Evolutionary conservation across 2,329 filamentous ascomycete genomes (phyloP).

Genomic region (Graphium sp.): DNA sequence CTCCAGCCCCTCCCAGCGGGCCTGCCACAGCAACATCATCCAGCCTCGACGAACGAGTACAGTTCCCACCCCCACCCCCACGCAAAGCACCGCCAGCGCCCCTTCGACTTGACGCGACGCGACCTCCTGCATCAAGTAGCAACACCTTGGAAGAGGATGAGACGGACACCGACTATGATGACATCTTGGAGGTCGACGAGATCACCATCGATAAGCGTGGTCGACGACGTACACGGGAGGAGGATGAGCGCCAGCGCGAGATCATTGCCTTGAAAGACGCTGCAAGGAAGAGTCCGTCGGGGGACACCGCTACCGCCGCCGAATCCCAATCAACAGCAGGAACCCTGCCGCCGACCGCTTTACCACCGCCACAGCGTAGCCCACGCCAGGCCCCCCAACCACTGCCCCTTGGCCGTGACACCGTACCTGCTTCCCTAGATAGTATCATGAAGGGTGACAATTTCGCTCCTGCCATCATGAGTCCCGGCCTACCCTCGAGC

Average conservation of each 20-base stretch:
- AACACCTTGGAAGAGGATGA: constrained; percentile 35
- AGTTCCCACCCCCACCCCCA: constrained; percentile 43
- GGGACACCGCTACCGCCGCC: constrained; percentile 30
- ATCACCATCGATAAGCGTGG: constrained; percentile 47
- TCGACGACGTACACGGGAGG: constrained; percentile 68
- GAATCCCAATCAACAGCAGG: too few species aligned
- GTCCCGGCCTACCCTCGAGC: constrained; percentile 41
- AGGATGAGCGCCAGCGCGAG: constrained; percentile 70
- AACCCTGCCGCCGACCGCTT: too few species aligned
- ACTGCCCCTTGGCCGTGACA: constrained; percentile 17
- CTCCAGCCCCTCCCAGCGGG: constrained; percentile 18
- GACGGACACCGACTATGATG: constrained; percentile 71
- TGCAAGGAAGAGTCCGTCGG: constrained; percentile 55
- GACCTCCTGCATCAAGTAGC: neutral
- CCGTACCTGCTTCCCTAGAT: constrained; percentile 31
- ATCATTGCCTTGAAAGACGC: constrained; percentile 48
- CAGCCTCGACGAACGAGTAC: too few species aligned
- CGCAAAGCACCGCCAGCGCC: constrained; percentile 79
- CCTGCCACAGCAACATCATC: too few species aligned
- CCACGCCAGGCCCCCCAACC: constrained; percentile 16
- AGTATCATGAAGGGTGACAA: constrained; percentile 26
- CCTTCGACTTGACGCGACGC: constrained; percentile 44
- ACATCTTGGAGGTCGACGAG: constrained; percentile 54
- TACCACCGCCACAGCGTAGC: too few species aligned
- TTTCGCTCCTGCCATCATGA: constrained; percentile 29